phyloP scores from a whole-genome alignment of 2,329 filamentous ascomycete species.

The Camillea tinctor region DNA sequence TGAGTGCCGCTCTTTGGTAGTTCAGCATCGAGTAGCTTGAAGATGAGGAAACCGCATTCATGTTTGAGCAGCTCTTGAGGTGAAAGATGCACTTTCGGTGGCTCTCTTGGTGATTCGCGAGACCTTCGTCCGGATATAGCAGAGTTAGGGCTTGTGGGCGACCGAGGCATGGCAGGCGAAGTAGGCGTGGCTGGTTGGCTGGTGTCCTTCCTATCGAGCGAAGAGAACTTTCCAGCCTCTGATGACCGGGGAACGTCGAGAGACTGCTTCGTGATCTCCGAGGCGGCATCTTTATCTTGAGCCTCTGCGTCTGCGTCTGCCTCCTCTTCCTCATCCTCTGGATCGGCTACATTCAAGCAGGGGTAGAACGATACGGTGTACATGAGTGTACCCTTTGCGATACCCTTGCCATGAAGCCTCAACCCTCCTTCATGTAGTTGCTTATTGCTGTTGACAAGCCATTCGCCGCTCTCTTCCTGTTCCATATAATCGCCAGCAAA shows the following conservation, averaged over 20 bases:
- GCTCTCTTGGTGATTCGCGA: conserved; percentile 52
- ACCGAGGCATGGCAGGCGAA: conserved; percentile 42
- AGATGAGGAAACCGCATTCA: conserved; percentile 89
- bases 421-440: conserved; percentile 65
- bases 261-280: conserved; percentile 24
- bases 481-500: conserved; percentile 74
- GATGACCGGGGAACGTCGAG: conserved; percentile 35
- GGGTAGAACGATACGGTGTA: conserved; percentile 91
- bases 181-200: conserved; percentile 30
- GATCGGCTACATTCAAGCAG: conserved; percentile 81
- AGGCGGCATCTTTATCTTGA: conserved; percentile 34
- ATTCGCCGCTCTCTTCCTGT: conserved; percentile 79
- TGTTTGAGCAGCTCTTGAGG: conserved; percentile 80
- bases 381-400: conserved; percentile 74
- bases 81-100: conserved; percentile 75
- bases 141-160: conserved; percentile 37
- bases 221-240: conserved; percentile 46
- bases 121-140: conserved; percentile 38
- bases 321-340: conserved; percentile 75
- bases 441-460: conserved; percentile 75
- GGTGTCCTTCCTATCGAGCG: conserved; percentile 33
- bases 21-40: conserved; percentile 89
- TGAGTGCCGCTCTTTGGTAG: conserved; percentile 73
- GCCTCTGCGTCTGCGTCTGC: conserved; percentile 41
- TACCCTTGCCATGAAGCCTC: conserved; percentile 68